Evolutionary conservation across 2,329 filamentous ascomycete species (phyloP).

Genomic region (Pseudocercospora macadamiae): DNA sequence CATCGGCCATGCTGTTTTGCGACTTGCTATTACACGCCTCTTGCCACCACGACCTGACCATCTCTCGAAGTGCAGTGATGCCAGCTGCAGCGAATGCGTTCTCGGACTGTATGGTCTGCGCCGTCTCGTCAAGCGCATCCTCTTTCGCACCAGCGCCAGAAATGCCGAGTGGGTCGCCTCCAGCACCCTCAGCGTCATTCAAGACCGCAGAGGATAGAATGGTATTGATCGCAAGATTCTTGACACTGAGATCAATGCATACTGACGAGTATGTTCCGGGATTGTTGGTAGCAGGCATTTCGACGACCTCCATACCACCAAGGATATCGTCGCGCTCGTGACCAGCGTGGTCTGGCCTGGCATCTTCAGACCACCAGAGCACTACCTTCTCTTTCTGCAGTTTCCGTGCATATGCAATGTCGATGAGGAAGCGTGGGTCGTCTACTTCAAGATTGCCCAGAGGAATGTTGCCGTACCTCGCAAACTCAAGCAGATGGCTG

Average conservation of each 20-base stretch:
- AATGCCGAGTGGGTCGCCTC: slow-evolving; percentile 74
- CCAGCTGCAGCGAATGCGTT: slow-evolving; percentile 92
- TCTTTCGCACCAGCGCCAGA: slow-evolving; percentile 71
- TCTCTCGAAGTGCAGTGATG: slow-evolving; percentile 87
- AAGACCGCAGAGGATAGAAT: slow-evolving; percentile 95
- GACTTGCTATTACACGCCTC: slow-evolving; percentile 68
- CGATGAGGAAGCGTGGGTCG: slow-evolving; percentile 92
- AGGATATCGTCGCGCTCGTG: slow-evolving; percentile 91
- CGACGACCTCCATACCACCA: slow-evolving; percentile 75
- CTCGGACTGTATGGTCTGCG: slow-evolving; percentile 76
- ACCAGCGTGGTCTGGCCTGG: slow-evolving; percentile 90
- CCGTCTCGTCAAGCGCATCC: slow-evolving; percentile 62
- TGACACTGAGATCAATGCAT: slow-evolving; percentile 91
- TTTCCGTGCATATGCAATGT: slow-evolving; percentile 88
- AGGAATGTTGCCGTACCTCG: slow-evolving; percentile 90
- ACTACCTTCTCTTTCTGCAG: slow-evolving; percentile 91
- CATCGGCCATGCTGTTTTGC: slow-evolving; percentile 91
- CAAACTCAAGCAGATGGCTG: slow-evolving; percentile 80
- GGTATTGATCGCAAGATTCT: slow-evolving; percentile 96
- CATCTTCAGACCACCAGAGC: slow-evolving; percentile 91
- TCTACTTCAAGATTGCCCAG: slow-evolving; percentile 94
- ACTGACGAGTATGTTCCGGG: slow-evolving; percentile 94
- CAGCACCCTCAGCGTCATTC: slow-evolving; percentile 87
- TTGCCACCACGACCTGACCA: slow-evolving; percentile 98
- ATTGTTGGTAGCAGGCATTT: slow-evolving; percentile 92